Base-by-base conservation (phyloP, 2,329 filamentous ascomycete genomes). In the Trichoderma atroviride region DNA sequence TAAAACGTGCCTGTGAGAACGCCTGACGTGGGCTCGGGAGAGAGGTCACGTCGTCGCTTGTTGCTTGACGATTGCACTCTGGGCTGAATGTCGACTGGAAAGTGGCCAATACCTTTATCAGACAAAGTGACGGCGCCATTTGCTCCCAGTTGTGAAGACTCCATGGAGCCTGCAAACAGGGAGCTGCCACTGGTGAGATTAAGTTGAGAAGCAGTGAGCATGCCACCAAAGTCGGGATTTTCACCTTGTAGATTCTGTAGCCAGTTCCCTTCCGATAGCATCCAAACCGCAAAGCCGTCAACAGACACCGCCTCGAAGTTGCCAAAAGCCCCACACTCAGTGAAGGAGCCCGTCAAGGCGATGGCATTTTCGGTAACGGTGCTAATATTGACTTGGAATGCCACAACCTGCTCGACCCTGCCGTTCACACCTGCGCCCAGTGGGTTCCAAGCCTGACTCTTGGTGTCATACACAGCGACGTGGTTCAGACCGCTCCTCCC, bases 361-460 rank as follows among this genome's bases (percentile, higher is more conserved):
- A 98, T 86, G 27, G 91, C 92, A 14, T 87, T 86, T 77, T 97
- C 93, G 22, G 84, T 84, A 47, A 87, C 85, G 24, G 82, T 82
- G 0, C 91, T 94, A 35, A 96, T 81, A 78, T 97, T 98, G 76
- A 98, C 83, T 16, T 86, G 85, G 75, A 98, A 85, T 0, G 92
- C 88, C 22, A 96, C 91, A 68, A 97, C 88, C 62, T 87, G 86
- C 63, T 85, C 83, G 19, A 98, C 94, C 7, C 84, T 83, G 24
- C 94, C 96, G 76, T 97, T 88, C 37, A 99, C 90, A 70, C 96
- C 96, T 40, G 90, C 91, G 53, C 96, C 96, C 7, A 99, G 85
- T 1, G 95, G 80, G 59, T 82, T 84, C 96, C 95, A 99, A 33
- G 85, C 79, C 72, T 92, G 88, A 70, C 86, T 86, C 19, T 85